Conservation (phyloP, 768 basidiomycete genomes). For the Pleurotus tuber-regium region DNA sequence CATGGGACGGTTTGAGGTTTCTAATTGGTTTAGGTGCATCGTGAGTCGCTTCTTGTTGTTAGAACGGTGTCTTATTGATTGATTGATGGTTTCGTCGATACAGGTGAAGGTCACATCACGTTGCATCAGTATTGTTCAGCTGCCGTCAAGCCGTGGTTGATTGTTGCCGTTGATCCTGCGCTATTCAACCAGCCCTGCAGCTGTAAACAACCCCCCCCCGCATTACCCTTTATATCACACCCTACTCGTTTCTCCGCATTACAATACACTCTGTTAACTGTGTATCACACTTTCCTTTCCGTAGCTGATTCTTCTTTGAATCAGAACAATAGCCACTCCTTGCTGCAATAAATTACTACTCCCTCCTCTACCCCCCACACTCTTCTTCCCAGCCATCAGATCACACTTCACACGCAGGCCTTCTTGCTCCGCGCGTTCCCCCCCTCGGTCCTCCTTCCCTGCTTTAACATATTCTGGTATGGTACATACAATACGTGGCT, state of each 20-base stretch:
- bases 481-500: no score
- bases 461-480: not conserved
- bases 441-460: no score
- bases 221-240: not conserved
- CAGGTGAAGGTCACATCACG: not conserved
- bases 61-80: not conserved
- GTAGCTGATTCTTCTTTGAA: not conserved
- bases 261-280: not conserved
- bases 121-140: not conserved
- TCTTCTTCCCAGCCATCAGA: not conserved
- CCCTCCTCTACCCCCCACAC: not conserved
- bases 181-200: not conserved
- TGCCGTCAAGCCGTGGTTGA: not conserved
- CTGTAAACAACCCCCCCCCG: no score
- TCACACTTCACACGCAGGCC: not conserved
- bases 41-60: not conserved
- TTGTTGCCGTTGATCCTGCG: not conserved
- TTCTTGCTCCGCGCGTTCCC: not conserved
- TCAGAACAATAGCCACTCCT: no score
- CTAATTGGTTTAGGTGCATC: not conserved
- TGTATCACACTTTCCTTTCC: not conserved
- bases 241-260: not conserved
- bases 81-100: not conserved
- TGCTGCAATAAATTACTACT: no score
- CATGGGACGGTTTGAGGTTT: not conserved